These are phyloP conservation scores for Pichia terricola DNA, from an alignment of 1,139 yeast genomes.

Conservation along the genomic window DNA sequence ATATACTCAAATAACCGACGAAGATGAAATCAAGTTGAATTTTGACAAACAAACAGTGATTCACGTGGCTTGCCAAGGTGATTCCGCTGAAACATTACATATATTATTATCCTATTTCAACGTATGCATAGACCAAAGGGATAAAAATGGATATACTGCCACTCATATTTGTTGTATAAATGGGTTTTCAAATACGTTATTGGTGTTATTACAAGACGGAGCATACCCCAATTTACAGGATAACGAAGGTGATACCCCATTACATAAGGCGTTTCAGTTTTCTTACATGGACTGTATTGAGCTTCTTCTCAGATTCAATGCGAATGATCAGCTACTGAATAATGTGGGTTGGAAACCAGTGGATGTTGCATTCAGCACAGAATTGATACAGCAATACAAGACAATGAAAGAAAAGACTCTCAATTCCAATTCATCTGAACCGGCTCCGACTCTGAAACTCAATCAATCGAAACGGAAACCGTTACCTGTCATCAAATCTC, in stretches of 20 bases:
- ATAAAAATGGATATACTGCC: conserved; percentile 53
- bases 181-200: conserved; percentile 64
- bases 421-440: background rate
- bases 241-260: conserved; percentile 59
- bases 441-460: too few species aligned
- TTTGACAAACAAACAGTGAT: conserved; percentile 66
- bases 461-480: too few species aligned
- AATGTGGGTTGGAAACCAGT: conserved; percentile 61
- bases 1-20: conserved; percentile 23
- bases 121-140: conserved; percentile 51
- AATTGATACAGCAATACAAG: conserved; percentile 30
- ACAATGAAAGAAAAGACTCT: conserved; percentile 10
- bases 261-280: conserved; percentile 73
- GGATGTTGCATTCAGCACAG: conserved; percentile 45
- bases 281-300: conserved; percentile 61
- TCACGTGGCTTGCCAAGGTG: conserved; percentile 59
- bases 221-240: conserved; percentile 62
- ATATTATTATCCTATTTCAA: conserved; percentile 68
- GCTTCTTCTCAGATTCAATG: conserved; percentile 43
- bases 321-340: conserved; percentile 43
- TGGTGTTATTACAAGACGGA: conserved; percentile 66
- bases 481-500: too few species aligned
- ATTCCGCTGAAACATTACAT: conserved; percentile 63
- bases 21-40: conserved; percentile 32
- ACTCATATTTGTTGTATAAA: conserved; percentile 62